phyloP scores from a whole-genome alignment of 2,329 filamentous ascomycete genomes.

The Gremmenia infestans region DNA sequence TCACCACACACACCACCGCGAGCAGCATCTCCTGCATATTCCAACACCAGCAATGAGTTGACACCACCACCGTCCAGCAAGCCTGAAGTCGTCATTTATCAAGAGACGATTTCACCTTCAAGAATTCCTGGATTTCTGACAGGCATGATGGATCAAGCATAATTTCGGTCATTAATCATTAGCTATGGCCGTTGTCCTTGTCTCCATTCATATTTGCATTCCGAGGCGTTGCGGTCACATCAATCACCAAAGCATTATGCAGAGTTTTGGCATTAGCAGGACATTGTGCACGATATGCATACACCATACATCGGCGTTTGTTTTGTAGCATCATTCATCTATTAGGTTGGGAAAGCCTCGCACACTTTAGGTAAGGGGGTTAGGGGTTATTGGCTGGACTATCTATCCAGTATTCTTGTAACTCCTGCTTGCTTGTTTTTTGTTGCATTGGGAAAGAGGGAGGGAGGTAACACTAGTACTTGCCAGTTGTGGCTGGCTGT shows the following conservation, averaged over 20 bases:
- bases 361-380: not conserved
- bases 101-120: slow-evolving; percentile 41
- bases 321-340: not conserved
- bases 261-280: not conserved
- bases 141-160: not conserved
- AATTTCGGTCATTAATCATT: too few relatives aligned
- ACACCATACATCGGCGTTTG: slow-evolving; percentile 4
- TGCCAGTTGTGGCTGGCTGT: too few relatives aligned
- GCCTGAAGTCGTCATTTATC: slow-evolving; percentile 1
- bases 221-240: slow-evolving; percentile 1
- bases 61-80: not conserved
- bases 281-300: not conserved
- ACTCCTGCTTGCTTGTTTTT: not conserved
- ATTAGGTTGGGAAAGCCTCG: not conserved
- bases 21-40: slow-evolving; percentile 13
- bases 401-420: not conserved
- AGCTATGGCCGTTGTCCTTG: too few relatives aligned
- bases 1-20: slow-evolving; percentile 19
- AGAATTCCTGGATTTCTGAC: slow-evolving; percentile 35
- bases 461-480: not conserved
- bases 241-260: not conserved
- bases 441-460: not conserved
- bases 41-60: slow-evolving; percentile 22
- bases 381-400: too few relatives aligned
- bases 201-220: not conserved